phyloP scores from a whole-genome alignment of 2,329 filamentous ascomycete genomes.

The Alternaria tenuissima region DNA sequence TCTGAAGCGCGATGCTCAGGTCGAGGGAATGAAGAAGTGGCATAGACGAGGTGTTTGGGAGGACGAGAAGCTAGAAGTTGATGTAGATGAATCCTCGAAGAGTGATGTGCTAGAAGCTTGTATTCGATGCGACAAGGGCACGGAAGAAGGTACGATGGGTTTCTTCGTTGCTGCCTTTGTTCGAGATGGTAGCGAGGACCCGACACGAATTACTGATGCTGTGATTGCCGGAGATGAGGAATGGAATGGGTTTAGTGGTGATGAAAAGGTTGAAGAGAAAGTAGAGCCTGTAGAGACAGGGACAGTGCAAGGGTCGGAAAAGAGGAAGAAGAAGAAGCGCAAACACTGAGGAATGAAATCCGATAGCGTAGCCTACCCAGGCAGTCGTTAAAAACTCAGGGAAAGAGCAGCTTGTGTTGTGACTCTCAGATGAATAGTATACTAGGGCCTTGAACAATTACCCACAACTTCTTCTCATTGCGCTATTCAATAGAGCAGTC shows the following conservation, averaged over 20 bases:
- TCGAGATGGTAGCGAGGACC: conserved; percentile 55
- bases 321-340: conserved; percentile 36
- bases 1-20: conserved; percentile 75
- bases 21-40: conserved; percentile 80
- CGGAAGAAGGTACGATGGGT: conserved; percentile 86
- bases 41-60: conserved; percentile 65
- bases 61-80: conserved; percentile 31
- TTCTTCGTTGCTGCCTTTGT: conserved; percentile 95
- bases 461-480: neutral
- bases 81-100: conserved; percentile 52
- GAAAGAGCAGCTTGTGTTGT: neutral
- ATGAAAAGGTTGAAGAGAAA: conserved; percentile 22
- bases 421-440: neutral
- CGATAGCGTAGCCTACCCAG: too few species aligned
- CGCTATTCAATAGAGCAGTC: neutral
- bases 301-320: conserved; percentile 1
- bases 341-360: conserved; percentile 13
- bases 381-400: neutral
- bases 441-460: neutral
- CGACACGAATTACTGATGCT: conserved; percentile 1
- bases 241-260: conserved; percentile 56
- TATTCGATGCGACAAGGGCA: conserved; percentile 81
- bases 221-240: conserved; percentile 46
- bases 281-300: neutral
- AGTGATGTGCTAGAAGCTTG: conserved; percentile 71